phyloP scores from a whole-genome alignment of 148 eudicot genomes.

The Camellia lanceoleosa region DNA sequence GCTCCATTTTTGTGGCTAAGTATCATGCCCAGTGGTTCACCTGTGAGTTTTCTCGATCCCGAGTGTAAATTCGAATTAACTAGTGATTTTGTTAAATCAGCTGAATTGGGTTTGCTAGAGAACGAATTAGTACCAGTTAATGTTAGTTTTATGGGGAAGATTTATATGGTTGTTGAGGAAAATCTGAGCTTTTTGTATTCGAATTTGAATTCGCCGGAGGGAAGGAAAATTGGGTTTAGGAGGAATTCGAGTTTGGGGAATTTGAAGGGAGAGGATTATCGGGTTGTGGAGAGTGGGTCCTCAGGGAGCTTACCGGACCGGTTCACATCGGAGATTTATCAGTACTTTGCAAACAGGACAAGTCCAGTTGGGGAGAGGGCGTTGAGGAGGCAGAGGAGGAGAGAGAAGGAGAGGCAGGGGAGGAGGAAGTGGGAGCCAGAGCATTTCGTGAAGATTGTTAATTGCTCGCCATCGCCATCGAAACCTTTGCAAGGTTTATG shows the following conservation, averaged over 20 bases:
- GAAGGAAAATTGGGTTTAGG: conserved; percentile 9
- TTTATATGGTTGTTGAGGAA: conserved; percentile 74
- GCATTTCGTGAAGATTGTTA: conserved; percentile 77
- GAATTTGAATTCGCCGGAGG: conserved; percentile 16
- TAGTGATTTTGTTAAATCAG: conserved; percentile 9
- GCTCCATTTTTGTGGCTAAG: conserved; percentile 67
- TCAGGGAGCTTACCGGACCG: conserved; percentile 48
- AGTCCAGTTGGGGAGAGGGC: conserved; percentile 74
- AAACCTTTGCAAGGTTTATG: conserved; percentile 94
- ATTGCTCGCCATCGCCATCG: conserved; percentile 59
- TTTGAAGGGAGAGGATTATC: conserved; percentile 40
- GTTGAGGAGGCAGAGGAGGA: conserved; percentile 77
- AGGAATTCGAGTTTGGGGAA: conserved; percentile 33
- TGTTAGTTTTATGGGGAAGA: conserved; percentile 64
- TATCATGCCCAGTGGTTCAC: conserved; percentile 44
- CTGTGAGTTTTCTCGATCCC: conserved; percentile 46
- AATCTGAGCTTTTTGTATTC: conserved; percentile 17
- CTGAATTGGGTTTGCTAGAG: conserved; percentile 22
- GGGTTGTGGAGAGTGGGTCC: conserved; percentile 47
- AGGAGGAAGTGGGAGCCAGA: conserved; percentile 79
- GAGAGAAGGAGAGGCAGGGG: conserved; percentile 69
- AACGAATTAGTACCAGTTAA: conserved; percentile 59
- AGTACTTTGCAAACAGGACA: conserved; percentile 75
- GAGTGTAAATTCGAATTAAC: conserved; percentile 21
- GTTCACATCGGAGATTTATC: conserved; percentile 74